phyloP scores from a whole-genome alignment of 345 rosid genomes.

The Euphorbia pulcherrima region DNA sequence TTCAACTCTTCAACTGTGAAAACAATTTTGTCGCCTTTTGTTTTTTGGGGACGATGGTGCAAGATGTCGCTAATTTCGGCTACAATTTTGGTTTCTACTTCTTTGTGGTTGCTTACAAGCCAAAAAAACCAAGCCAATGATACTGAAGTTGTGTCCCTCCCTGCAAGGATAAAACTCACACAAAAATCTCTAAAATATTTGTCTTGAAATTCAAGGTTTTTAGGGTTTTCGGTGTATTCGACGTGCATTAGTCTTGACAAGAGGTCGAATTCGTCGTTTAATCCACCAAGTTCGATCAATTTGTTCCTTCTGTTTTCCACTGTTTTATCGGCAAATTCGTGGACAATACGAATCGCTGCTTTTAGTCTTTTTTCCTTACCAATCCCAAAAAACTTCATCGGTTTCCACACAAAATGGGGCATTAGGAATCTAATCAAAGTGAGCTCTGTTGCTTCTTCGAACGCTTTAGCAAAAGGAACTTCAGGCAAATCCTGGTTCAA shows the following conservation, averaged over 20 bases:
- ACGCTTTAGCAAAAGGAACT: slow-evolving; percentile 70
- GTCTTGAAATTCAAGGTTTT: slow-evolving; percentile 22
- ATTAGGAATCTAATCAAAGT: slow-evolving; percentile 54
- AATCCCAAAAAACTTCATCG: slow-evolving; percentile 49
- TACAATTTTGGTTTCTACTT: slow-evolving; percentile 53
- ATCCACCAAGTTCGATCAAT: background rate
- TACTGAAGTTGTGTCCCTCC: slow-evolving; percentile 75
- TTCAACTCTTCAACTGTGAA: slow-evolving; percentile 44
- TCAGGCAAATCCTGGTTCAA: slow-evolving; percentile 50
- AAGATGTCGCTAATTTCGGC: slow-evolving; percentile 31
- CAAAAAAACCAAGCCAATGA: slow-evolving; percentile 79
- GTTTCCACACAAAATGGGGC: slow-evolving; percentile 66
- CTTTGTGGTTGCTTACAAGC: slow-evolving; percentile 45
- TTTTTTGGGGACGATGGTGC: slow-evolving; percentile 8
- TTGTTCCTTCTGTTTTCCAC: slow-evolving; percentile 30
- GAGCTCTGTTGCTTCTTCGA: slow-evolving; percentile 73
- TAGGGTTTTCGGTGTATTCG: slow-evolving; percentile 23
- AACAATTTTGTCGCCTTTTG: slow-evolving; percentile 15
- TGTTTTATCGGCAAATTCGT: slow-evolving; percentile 43
- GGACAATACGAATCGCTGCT: slow-evolving; percentile 54
- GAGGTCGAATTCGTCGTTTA: slow-evolving; percentile 46
- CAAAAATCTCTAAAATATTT: slow-evolving; percentile 60
- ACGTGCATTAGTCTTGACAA: slow-evolving; percentile 55
- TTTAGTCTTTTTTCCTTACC: slow-evolving; percentile 60
- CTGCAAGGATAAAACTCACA: slow-evolving; percentile 64